Conservation (phyloP, 345 rosid genomes). For the Arabidopsis thaliana region DNA sequence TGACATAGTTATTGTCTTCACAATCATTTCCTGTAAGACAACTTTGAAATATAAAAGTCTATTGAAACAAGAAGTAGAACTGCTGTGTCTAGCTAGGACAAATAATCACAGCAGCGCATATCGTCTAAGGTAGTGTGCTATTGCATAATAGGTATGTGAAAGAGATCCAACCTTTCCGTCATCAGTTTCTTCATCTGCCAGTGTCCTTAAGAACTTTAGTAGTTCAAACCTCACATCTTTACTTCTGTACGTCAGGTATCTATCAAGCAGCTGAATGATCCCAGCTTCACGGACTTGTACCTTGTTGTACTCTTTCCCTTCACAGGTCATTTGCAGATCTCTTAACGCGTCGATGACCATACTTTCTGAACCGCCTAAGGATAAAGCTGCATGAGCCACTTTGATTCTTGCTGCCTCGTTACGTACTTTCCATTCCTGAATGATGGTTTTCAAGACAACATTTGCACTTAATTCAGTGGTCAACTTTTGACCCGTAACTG, state of each 20-base stretch:
- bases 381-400: slow-evolving; percentile 68
- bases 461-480: slow-evolving; percentile 54
- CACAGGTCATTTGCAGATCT: slow-evolving; percentile 69
- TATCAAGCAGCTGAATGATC: slow-evolving; percentile 63
- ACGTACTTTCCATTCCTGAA: slow-evolving; percentile 83
- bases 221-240: slow-evolving; percentile 62
- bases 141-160: slow-evolving; percentile 13
- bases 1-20: slow-evolving; percentile 53
- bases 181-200: slow-evolving; percentile 58
- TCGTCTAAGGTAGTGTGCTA: slow-evolving; percentile 17
- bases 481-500: slow-evolving; percentile 57
- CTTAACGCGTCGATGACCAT: slow-evolving; percentile 74
- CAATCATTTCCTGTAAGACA: slow-evolving; percentile 69
- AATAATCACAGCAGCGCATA: background rate
- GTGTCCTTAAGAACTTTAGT: slow-evolving; percentile 56
- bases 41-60: slow-evolving; percentile 7
- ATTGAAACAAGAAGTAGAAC: slow-evolving; percentile 25
- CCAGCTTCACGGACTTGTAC: slow-evolving; percentile 59
- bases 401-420: slow-evolving; percentile 75
- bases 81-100: slow-evolving; percentile 2
- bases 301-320: slow-evolving; percentile 56
- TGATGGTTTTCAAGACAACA: slow-evolving; percentile 67
- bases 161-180: slow-evolving; percentile 64
- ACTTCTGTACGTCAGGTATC: slow-evolving; percentile 56
- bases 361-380: slow-evolving; percentile 67